Evolutionary conservation across 495 filamentous ascomycete genomes (phyloP).

Genomic region (Penicillium salamii): DNA sequence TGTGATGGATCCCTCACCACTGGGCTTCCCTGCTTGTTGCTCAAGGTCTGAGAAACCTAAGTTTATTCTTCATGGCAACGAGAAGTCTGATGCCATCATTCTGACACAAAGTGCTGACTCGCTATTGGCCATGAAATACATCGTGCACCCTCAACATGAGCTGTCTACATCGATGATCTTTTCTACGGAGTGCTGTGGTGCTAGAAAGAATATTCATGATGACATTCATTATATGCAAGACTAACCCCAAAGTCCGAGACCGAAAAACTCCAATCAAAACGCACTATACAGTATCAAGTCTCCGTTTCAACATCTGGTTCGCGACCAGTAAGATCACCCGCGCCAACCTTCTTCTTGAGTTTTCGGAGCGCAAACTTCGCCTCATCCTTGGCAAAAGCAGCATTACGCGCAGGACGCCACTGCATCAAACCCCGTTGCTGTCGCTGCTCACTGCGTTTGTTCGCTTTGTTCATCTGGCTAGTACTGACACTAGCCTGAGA

Average conservation of each 20-base stretch:
- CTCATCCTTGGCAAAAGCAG: conserved; percentile 50
- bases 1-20: no score
- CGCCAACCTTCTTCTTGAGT: conserved; percentile 45
- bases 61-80: no score
- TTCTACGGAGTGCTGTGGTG: no score
- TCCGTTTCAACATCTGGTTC: conserved; percentile 56
- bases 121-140: no score
- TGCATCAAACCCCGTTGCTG: conserved; percentile 54
- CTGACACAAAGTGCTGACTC: no score
- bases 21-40: no score
- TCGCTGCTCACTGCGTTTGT: conserved; percentile 47
- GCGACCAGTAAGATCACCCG: conserved; percentile 43
- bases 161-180: no score
- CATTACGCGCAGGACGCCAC: conserved; percentile 55
- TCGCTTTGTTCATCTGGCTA: conserved; percentile 31
- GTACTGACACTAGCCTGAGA: conserved; percentile 14
- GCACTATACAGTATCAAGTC: conserved; percentile 26
- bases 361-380: conserved; percentile 47
- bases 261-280: neutral
- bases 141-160: no score
- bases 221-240: no score
- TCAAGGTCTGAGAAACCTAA: no score
- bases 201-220: no score
- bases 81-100: no score
- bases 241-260: neutral